Conservation (phyloP, 78 protist genomes). For the Speleostelium caveatum region DNA sequence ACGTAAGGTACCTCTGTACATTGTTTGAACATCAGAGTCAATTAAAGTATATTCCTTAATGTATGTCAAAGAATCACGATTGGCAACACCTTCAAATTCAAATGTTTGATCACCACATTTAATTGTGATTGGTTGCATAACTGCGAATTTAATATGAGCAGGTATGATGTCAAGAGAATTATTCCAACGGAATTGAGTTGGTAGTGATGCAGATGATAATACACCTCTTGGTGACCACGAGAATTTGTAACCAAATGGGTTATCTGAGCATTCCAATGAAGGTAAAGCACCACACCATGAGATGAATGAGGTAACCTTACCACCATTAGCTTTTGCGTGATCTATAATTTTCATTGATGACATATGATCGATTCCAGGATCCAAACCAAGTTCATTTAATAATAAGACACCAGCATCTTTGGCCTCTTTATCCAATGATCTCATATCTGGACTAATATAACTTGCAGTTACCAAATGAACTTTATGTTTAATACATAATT, state of each 20-base stretch:
- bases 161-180: constrained; percentile 53
- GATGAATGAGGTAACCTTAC: constrained; percentile 76
- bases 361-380: constrained; percentile 93
- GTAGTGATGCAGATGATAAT: constrained; percentile 70
- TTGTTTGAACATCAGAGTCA: constrained; percentile 24
- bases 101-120: constrained; percentile 16
- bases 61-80: constrained; percentile 78
- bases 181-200: constrained; percentile 72
- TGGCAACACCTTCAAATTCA: constrained; percentile 82
- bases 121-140: constrained; percentile 39
- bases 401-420: constrained; percentile 78
- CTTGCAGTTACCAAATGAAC: constrained; percentile 82
- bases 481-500: constrained; percentile 64
- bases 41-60: constrained; percentile 47
- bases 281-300: constrained; percentile 94
- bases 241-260: constrained; percentile 92
- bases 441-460: constrained; percentile 86
- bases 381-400: constrained; percentile 88
- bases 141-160: constrained; percentile 41
- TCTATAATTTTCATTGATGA: constrained; percentile 83
- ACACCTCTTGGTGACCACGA: constrained; percentile 93
- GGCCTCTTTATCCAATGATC: constrained; percentile 46
- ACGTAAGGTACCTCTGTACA: constrained; percentile 83
- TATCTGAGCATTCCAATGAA: constrained; percentile 82
- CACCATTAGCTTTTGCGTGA: constrained; percentile 51